Conservation (phyloP, 2,329 filamentous ascomycete species). For the Arthrinium puccinioides region DNA sequence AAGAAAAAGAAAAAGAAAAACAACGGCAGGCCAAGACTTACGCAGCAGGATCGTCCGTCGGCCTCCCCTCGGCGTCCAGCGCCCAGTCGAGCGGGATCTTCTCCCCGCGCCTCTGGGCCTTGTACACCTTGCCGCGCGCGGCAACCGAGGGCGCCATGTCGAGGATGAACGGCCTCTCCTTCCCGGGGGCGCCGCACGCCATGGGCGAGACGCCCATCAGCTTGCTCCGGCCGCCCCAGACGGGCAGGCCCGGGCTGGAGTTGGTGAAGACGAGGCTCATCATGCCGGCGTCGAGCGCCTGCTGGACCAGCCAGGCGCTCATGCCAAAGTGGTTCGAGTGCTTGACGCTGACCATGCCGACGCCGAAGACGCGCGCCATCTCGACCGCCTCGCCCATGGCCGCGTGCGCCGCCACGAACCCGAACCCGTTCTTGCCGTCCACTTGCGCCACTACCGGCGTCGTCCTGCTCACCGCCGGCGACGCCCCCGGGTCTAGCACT, state of each 20-base stretch:
- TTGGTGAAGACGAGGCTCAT: constrained; percentile 67
- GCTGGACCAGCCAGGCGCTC: constrained; percentile 72
- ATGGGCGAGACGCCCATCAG: constrained; percentile 70
- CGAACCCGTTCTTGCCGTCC: constrained; percentile 64
- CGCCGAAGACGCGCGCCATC: constrained; percentile 57
- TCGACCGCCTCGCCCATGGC: constrained; percentile 63
- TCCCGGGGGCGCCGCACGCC: constrained; percentile 66
- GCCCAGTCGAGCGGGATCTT: constrained; percentile 71
- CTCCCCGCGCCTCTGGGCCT: constrained; percentile 57
- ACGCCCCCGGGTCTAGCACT: constrained; percentile 54
- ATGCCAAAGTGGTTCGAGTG: constrained; percentile 81
- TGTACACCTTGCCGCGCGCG: constrained; percentile 67
- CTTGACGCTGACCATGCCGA: constrained; percentile 69
- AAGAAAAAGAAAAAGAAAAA: neutral
- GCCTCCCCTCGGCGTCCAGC: constrained; percentile 60
- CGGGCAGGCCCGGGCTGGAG: constrained; percentile 64
- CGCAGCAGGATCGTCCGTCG: constrained; percentile 63
- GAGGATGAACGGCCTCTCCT: constrained; percentile 55
- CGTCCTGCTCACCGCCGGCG: constrained; percentile 50
- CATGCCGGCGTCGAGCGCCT: constrained; percentile 65
- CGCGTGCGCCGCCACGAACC: constrained; percentile 60
- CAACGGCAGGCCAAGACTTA: neutral
- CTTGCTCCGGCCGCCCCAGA: constrained; percentile 61
- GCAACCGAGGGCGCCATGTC: constrained; percentile 68
- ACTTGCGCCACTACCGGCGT: constrained; percentile 68